Conservation (phyloP, 148 eudicot species). For the Cornus kousa region DNA sequence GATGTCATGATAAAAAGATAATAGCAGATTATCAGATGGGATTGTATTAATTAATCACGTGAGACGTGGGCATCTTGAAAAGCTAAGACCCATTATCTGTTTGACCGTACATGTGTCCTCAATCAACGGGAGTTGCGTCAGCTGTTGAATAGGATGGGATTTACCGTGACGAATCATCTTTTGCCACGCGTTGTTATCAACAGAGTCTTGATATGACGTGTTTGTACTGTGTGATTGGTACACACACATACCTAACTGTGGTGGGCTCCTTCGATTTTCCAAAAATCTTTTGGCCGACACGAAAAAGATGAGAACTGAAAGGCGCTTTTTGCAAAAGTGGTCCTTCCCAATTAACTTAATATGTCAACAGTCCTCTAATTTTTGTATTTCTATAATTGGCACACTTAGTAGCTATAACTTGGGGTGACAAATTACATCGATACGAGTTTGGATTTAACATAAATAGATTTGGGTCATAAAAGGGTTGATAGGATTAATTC, state of each 20-base stretch:
- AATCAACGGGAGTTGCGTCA: constrained; percentile 2
- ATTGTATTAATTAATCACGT: constrained; percentile 15
- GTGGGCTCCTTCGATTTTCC: constrained; percentile 6
- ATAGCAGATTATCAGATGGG: not conserved
- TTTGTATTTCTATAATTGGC: not conserved
- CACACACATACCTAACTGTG: constrained; percentile 12
- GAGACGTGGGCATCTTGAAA: constrained; percentile 24
- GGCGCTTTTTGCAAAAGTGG: not conserved
- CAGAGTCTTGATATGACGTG: constrained; percentile 14
- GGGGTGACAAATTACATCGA: no score
- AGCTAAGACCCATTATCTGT: not conserved
- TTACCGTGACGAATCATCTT: constrained; percentile 1
- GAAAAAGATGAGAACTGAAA: not conserved
- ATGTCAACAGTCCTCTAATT: not conserved
- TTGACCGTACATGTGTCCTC: constrained; percentile 31
- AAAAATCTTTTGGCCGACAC: constrained; percentile 23
- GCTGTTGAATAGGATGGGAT: constrained; percentile 1
- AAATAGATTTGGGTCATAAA: no score
- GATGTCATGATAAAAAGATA: constrained; percentile 2
- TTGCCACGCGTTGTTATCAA: constrained; percentile 9
- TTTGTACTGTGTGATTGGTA: constrained; percentile 20
- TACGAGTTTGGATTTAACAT: no score
- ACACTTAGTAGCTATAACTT: not conserved
- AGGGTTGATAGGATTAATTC: no score
- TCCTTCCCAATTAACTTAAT: not conserved